Conservation (phyloP, 2,329 filamentous ascomycete species). For the Aureobasidium subglaciale region DNA sequence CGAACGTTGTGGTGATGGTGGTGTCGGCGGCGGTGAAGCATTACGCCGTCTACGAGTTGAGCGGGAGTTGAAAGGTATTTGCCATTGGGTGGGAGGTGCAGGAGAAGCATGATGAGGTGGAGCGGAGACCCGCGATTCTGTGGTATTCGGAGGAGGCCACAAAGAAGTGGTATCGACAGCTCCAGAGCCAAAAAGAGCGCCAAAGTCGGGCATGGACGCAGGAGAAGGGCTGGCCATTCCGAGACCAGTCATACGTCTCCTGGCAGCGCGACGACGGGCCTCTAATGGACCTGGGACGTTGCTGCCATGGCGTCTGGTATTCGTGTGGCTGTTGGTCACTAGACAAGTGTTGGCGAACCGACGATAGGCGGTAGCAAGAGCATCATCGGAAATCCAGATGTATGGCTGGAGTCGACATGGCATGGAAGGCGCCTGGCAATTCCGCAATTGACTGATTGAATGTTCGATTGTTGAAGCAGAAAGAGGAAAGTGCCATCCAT, state of each 20-base stretch:
- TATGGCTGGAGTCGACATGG: constrained; percentile 21
- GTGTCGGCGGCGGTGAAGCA: too few species aligned
- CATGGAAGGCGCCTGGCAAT: constrained; percentile 13
- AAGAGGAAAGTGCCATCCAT: neutral
- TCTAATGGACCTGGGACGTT: constrained; percentile 57
- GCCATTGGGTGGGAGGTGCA: neutral
- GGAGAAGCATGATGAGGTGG: neutral
- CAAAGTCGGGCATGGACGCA: constrained; percentile 21
- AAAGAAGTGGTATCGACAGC: constrained; percentile 7
- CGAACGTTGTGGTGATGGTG: neutral
- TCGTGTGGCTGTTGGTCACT: constrained; percentile 25
- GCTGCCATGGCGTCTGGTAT: constrained; percentile 48
- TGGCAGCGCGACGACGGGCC: constrained; percentile 49
- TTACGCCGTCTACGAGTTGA: too few species aligned
- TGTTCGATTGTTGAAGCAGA: neutral
- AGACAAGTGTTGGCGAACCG: constrained; percentile 44
- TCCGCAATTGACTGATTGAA: neutral
- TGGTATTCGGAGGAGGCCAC: constrained; percentile 1
- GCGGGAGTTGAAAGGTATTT: neutral
- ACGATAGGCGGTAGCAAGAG: constrained; percentile 45
- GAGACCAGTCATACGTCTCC: constrained; percentile 47
- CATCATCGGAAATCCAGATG: constrained; percentile 55
- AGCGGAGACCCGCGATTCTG: neutral
- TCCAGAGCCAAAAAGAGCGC: constrained; percentile 25
- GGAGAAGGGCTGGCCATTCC: constrained; percentile 27